Conservation (phyloP, 345 rosid species). For the Populus alba region DNA sequence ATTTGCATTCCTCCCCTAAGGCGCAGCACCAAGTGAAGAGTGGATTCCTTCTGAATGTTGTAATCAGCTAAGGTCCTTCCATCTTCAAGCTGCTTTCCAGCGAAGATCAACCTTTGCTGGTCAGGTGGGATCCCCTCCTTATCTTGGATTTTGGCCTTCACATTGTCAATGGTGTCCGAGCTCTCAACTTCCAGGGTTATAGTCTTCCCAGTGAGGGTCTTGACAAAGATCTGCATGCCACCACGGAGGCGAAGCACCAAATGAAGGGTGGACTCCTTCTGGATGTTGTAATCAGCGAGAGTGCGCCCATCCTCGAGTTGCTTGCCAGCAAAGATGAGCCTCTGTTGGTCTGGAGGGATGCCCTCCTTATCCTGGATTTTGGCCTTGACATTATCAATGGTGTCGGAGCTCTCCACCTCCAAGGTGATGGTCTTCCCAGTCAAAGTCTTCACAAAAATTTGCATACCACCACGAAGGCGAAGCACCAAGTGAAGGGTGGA, state of each 20-base stretch:
- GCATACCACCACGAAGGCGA: neutral
- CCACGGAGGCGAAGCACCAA: neutral
- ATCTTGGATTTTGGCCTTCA: neutral
- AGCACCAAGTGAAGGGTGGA: neutral
- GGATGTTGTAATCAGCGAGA: neutral
- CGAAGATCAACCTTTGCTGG: neutral
- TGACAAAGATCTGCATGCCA: neutral
- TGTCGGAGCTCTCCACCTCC: neutral
- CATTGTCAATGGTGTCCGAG: neutral
- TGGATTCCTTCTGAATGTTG: neutral
- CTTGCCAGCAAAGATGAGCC: neutral
- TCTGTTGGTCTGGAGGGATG: neutral
- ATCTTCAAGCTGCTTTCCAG: neutral
- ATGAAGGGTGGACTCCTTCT: neutral
- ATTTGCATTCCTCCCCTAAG: neutral
- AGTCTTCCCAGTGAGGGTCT: neutral
- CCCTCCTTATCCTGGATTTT: neutral
- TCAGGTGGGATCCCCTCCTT: neutral
- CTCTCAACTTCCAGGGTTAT: neutral
- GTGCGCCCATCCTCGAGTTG: neutral
- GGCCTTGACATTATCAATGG: neutral
- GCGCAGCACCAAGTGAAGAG: neutral
- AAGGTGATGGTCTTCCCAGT: neutral
- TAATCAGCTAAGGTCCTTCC: neutral
- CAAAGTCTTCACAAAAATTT: neutral